Evolutionary conservation across 345 rosid species (phyloP).

Genomic region (Linum tenue): DNA sequence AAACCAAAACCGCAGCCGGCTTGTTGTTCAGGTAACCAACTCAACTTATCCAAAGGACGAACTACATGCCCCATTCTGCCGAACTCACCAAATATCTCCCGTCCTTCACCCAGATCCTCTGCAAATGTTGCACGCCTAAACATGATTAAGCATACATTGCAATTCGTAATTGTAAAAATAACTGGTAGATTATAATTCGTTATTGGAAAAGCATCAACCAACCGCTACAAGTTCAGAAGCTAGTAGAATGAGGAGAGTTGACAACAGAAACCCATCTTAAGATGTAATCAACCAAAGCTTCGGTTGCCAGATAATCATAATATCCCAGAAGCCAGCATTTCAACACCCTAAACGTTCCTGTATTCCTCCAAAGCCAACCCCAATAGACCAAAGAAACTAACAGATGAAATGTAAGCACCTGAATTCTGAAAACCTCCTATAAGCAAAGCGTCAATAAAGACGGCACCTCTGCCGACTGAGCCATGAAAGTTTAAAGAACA

Average conservation of each 20-base stretch:
- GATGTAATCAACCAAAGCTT: neutral
- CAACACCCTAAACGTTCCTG: too few relatives aligned
- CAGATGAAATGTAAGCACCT: too few relatives aligned
- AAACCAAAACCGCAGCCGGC: conserved; percentile 11
- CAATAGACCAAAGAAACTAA: too few relatives aligned
- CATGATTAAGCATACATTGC: neutral
- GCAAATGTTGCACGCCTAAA: neutral
- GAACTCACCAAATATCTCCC: neutral
- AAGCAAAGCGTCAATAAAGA: too few relatives aligned
- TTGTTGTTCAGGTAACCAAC: conserved; percentile 22
- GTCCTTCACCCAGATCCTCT: neutral
- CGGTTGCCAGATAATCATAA: neutral
- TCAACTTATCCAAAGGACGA: conserved; percentile 21
- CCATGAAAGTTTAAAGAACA: too few relatives aligned
- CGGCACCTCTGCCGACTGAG: too few relatives aligned
- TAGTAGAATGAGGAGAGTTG: too few relatives aligned
- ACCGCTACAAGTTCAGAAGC: too few relatives aligned
- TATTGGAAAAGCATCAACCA: neutral
- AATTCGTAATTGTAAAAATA: neutral
- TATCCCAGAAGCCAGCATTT: too few relatives aligned
- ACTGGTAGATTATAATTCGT: neutral
- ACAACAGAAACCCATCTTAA: neutral
- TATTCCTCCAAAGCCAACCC: too few relatives aligned
- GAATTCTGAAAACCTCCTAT: too few relatives aligned
- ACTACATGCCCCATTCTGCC: conserved; percentile 39